phyloP scores from a whole-genome alignment of 2,329 filamentous ascomycete genomes.

The Scedosporium apiospermum region DNA sequence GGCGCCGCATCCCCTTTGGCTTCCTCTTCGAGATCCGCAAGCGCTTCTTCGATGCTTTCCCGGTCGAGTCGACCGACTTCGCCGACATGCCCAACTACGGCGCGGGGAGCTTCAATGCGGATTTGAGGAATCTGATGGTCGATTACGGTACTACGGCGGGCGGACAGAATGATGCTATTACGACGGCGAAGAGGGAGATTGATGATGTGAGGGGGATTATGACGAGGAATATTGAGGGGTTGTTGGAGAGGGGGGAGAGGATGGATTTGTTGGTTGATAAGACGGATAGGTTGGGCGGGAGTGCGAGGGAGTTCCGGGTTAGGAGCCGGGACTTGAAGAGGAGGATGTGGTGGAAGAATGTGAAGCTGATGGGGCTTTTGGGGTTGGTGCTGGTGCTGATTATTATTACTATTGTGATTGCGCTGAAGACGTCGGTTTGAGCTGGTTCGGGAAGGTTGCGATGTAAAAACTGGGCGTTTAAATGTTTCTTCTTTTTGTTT shows the following conservation, averaged over 20 bases:
- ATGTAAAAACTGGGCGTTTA: conserved; percentile 1
- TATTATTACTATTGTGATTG: conserved; percentile 44
- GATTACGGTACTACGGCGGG: conserved; percentile 73
- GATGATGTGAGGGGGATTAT: conserved; percentile 88
- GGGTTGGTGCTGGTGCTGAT: conserved; percentile 56
- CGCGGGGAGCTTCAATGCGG: conserved; percentile 74
- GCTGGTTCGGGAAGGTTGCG: too few species aligned
- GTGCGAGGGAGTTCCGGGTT: conserved; percentile 81
- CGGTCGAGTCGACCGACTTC: conserved; percentile 60
- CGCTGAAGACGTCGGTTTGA: conserved; percentile 32
- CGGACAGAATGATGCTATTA: conserved; percentile 70
- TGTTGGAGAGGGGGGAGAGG: conserved; percentile 82
- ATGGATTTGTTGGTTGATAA: conserved; percentile 94
- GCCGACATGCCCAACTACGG: conserved; percentile 77
- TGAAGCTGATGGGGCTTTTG: conserved; percentile 81
- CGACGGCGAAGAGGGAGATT: conserved; percentile 79
- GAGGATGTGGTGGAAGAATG: conserved; percentile 99
- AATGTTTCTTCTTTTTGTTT: background rate
- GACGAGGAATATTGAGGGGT: conserved; percentile 88
- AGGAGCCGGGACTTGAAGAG: conserved; percentile 78
- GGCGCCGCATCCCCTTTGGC: conserved; percentile 83
- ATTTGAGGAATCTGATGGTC: conserved; percentile 68
- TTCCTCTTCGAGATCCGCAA: conserved; percentile 87
- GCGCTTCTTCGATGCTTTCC: conserved; percentile 68
- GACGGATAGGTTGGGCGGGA: conserved; percentile 84